A percentile compares a stretch with the other conserved stretches of the same genome.
Evolutionary conservation across 805 yeast species (phyloP).

Genomic region (Kluyveromyces aestuarii): DNA sequence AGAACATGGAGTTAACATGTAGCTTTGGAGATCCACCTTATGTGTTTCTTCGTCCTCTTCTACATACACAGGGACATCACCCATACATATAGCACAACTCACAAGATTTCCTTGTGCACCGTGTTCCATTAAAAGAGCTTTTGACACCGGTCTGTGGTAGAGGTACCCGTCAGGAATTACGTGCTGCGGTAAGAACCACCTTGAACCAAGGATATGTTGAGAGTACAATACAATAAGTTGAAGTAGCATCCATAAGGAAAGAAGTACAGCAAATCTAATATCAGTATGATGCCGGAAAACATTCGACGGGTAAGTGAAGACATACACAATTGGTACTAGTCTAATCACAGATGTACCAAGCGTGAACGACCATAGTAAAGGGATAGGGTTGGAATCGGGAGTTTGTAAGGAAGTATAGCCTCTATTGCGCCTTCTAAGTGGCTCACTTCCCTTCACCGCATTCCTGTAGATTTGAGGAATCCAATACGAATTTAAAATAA

Average conservation of each 20-base stretch:
- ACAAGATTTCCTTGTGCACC: slow-evolving; percentile 38
- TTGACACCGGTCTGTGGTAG: slow-evolving; percentile 44
- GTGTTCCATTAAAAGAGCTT: slow-evolving; percentile 24
- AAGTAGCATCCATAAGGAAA: slow-evolving; percentile 46
- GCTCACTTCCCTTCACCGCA: slow-evolving; percentile 23
- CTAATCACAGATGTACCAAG: slow-evolving; percentile 57
- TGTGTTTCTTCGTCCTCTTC: slow-evolving; percentile 26
- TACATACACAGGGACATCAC: slow-evolving; percentile 36
- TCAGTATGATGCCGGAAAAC: slow-evolving; percentile 67
- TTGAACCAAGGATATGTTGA: slow-evolving; percentile 65
- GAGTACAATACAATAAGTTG: slow-evolving; percentile 52
- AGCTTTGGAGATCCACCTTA: slow-evolving; percentile 36
- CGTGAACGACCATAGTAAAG: slow-evolving; percentile 70
- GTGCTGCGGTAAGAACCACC: slow-evolving; percentile 72
- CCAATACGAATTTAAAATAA: slow-evolving; percentile 67
- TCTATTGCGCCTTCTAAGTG: slow-evolving; percentile 15
- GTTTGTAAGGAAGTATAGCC: slow-evolving; percentile 1
- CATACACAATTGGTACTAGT: slow-evolving; percentile 54
- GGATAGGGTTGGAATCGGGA: slow-evolving; percentile 34
- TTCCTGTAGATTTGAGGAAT: slow-evolving; percentile 81
- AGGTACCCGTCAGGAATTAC: slow-evolving; percentile 76
- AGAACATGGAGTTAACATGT: slow-evolving; percentile 85
- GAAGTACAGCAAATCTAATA: slow-evolving; percentile 35
- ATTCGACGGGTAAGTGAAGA: slow-evolving; percentile 44
- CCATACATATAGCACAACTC: slow-evolving; percentile 91